Conservation (phyloP, 208 protist genomes). For the Balamuthia mandrillaris region DNA sequence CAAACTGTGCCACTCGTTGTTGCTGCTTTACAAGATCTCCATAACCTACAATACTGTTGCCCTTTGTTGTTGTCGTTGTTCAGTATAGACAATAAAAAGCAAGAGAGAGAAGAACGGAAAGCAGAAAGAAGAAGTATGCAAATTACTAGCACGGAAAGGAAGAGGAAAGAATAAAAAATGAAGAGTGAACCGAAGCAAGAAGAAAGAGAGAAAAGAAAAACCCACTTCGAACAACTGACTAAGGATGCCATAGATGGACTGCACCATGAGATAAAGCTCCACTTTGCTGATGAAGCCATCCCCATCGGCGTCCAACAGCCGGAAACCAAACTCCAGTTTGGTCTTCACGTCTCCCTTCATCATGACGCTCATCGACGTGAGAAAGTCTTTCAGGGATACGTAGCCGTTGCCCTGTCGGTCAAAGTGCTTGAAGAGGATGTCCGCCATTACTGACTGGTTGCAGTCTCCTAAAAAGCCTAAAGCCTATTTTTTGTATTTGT, state of each 20-base stretch:
- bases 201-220: background rate
- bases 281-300: background rate
- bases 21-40: background rate
- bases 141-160: background rate
- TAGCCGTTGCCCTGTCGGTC: background rate
- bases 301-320: background rate
- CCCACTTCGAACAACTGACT: background rate
- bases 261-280: background rate
- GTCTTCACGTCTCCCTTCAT: background rate
- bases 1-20: background rate
- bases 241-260: background rate
- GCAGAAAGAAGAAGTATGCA: background rate
- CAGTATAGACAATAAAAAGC: no score
- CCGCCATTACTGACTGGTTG: background rate
- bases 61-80: no score
- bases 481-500: background rate
- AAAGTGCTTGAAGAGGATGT: background rate
- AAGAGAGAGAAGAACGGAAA: background rate
- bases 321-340: background rate
- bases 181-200: background rate
- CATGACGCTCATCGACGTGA: background rate
- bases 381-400: background rate
- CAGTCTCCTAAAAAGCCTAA: background rate
- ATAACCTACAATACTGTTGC: background rate
- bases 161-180: background rate